A percentile compares a stretch with the other conserved stretches of the same genome.
These are phyloP conservation scores for Pleurotus salmoneostramineus DNA, from an alignment of 768 basidiomycete genomes.

Conservation along the genomic window DNA sequence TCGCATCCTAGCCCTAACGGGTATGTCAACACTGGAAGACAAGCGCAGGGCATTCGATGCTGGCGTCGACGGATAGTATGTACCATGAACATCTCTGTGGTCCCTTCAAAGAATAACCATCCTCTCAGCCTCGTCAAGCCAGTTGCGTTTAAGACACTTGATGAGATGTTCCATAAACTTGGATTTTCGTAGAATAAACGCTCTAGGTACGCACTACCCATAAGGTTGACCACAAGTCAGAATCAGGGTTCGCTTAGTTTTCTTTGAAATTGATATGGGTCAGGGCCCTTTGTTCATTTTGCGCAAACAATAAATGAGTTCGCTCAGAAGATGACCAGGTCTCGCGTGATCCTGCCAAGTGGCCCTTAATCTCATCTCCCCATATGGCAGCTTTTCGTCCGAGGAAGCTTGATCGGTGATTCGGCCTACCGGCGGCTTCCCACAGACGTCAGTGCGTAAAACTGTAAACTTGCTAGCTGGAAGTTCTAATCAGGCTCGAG, in stretches of 20 bases:
- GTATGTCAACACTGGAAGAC: slow-evolving; percentile 91
- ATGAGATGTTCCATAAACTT: slow-evolving; percentile 77
- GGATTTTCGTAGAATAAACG: slow-evolving; percentile 29
- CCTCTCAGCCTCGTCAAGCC: slow-evolving; percentile 81
- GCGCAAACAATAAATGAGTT: background rate
- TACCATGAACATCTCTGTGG: slow-evolving; percentile 14
- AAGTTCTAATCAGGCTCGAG: background rate
- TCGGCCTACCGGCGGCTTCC: slow-evolving; percentile 3
- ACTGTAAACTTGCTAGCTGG: background rate
- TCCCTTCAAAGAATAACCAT: slow-evolving; percentile 3
- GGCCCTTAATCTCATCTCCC: background rate
- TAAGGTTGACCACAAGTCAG: background rate
- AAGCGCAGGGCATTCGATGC: slow-evolving; percentile 88
- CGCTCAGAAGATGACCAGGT: no score
- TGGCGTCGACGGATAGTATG: slow-evolving; percentile 94
- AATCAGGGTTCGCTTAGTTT: background rate
- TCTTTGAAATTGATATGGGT: background rate
- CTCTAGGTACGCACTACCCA: no score
- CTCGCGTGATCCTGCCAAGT: background rate
- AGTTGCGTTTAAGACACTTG: slow-evolving; percentile 88
- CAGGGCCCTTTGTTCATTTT: background rate
- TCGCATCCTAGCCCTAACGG: slow-evolving; percentile 85
- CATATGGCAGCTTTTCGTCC: background rate
- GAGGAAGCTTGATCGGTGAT: slow-evolving; percentile 3
- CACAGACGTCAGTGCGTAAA: slow-evolving; percentile 5